Evolutionary conservation across 1,139 yeast genomes (phyloP), one percentile per base, ranked within the genome.

Genomic region (Hyphopichia pseudoburtonii): DNA sequence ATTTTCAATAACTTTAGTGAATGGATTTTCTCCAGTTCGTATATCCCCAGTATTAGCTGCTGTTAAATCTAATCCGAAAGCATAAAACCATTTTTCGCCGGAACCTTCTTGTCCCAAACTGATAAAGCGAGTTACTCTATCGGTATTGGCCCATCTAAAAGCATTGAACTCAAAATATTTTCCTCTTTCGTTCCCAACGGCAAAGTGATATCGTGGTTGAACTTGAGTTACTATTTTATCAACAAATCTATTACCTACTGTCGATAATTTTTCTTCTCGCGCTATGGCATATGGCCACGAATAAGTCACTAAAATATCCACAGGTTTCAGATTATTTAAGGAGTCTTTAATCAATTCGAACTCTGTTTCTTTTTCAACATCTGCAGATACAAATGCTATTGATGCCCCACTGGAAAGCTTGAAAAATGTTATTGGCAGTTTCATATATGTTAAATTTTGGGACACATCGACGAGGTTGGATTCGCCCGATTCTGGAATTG

Each of bases 71-170:
- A 31, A 11, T 32, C 68, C 72, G 48, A 84, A 84, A 0, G 92
- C 94, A 59, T 85, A 85, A 44, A 79, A 82, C 90, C 92, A 86
- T 57, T 80, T 81, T 3, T 62, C 63, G 0, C 72, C 73, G 9
- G 75, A 62, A 0, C 81, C 84, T 51, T 74, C 82, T 39, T 70
- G 67, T 0, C 78, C 84, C 34, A 85, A 55, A 52, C 88, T 82
- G 17, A 85, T 72, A 49, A 83, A 84, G 37, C 92, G 65, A 0
- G 86, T 76, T 1, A 70, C 37, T 4, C 45, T 47, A 0, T 57
- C 62, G 21, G 63, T 51, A 3, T 46, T 45, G 14, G 46, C 52
- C 86, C 88, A 82, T 33, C 59, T 51, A 47, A 82, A 84, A 0
- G 89, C 84, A 8, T 64, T 60, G 33, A 75, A 60, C 47, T 85